A percentile compares a stretch with the other conserved stretches of the same genome.
phyloP scores from a whole-genome alignment of 495 filamentous ascomycete genomes.

The Chaetomium fimeti region DNA sequence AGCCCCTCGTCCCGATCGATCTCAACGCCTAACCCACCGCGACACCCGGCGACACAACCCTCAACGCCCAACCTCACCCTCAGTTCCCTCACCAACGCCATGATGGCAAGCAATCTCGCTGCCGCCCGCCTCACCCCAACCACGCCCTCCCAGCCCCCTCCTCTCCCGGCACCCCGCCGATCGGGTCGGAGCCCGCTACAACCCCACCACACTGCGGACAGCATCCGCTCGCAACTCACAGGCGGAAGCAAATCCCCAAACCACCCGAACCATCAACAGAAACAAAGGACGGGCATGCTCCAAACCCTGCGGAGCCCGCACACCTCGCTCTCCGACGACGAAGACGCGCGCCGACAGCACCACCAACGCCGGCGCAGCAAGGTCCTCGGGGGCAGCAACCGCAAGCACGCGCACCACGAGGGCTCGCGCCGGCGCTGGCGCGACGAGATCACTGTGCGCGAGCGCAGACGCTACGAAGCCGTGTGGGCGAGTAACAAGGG shows the following conservation, averaged over 20 bases:
- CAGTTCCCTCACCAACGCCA: slow-evolving; percentile 63
- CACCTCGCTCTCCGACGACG: slow-evolving; percentile 56
- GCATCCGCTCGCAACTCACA: slow-evolving; percentile 34
- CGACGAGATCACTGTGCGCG: slow-evolving; percentile 68
- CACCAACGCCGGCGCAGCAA: slow-evolving; percentile 42
- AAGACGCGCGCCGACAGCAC: slow-evolving; percentile 42
- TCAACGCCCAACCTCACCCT: slow-evolving; percentile 36
- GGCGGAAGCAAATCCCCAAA: slow-evolving; percentile 60
- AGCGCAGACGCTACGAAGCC: slow-evolving; percentile 90
- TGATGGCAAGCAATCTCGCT: slow-evolving; percentile 80
- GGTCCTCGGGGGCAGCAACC: slow-evolving; percentile 30
- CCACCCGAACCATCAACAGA: slow-evolving; percentile 35
- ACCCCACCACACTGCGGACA: slow-evolving; percentile 46
- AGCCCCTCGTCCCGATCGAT: slow-evolving; percentile 16
- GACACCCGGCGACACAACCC: slow-evolving; percentile 20
- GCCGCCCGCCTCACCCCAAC: slow-evolving; percentile 51
- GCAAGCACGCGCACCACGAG: slow-evolving; percentile 81
- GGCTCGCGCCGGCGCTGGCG: slow-evolving; percentile 83
- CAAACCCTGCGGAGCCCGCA: slow-evolving; percentile 69
- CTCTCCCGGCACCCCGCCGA: slow-evolving; percentile 31
- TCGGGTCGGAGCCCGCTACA: slow-evolving; percentile 48
- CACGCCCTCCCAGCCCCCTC: slow-evolving; percentile 35
- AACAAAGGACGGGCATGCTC: slow-evolving; percentile 50
- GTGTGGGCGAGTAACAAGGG: slow-evolving; percentile 95
- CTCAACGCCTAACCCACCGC: slow-evolving; percentile 17